Conservation (phyloP, 2,329 filamentous ascomycete species). For the Diaporthe citriasiana region DNA sequence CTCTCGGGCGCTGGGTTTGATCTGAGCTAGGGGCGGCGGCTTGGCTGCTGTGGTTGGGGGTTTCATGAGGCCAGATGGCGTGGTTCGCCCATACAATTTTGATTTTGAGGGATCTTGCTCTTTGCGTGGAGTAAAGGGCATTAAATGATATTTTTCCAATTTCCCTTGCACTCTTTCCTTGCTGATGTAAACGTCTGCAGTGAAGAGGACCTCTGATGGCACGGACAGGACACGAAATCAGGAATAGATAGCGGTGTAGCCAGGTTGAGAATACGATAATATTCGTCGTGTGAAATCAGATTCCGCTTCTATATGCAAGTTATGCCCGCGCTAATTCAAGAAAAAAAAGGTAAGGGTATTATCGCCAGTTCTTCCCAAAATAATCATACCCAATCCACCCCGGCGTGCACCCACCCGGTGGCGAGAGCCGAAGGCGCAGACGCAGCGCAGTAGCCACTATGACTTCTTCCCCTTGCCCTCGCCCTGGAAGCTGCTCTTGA, state of each 20-base stretch:
- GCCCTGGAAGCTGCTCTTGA: conserved; percentile 59
- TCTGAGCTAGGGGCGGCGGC: conserved; percentile 65
- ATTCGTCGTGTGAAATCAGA: conserved; percentile 2
- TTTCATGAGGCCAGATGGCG: too few species aligned
- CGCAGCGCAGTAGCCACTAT: neutral
- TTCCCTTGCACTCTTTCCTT: neutral
- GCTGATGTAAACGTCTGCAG: neutral
- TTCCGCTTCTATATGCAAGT: conserved; percentile 21
- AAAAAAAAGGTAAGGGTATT: neutral
- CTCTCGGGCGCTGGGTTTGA: conserved; percentile 95
- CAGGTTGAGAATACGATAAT: neutral
- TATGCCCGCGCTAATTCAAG: neutral
- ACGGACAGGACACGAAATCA: conserved; percentile 13
- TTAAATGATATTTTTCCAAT: neutral
- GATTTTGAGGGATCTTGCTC: neutral
- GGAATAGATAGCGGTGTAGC: neutral
- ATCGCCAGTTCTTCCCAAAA: neutral
- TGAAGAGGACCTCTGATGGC: neutral
- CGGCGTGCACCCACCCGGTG: too few species aligned
- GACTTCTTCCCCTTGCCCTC: neutral
- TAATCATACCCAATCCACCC: neutral
- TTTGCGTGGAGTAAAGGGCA: conserved; percentile 9
- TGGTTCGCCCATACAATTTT: neutral
- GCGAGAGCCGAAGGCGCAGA: neutral
- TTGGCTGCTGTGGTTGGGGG: neutral